Conservation (phyloP, 805 yeast species). For the Saccharomyces eubayanus region DNA sequence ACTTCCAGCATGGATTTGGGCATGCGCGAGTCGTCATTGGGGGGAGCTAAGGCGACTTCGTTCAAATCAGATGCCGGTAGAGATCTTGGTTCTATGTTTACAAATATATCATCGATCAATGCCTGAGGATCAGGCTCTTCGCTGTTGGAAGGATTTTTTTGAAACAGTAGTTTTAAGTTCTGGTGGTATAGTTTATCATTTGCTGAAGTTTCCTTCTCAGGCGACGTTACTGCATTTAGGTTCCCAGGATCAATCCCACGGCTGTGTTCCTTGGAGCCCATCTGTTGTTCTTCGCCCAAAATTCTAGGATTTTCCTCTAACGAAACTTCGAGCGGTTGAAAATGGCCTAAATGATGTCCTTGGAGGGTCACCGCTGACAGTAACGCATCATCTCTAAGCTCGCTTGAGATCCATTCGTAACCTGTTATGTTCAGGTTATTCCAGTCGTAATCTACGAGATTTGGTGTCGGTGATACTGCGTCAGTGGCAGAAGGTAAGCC, state of each 20-base stretch:
- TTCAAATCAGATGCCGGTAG: not conserved
- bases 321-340: not conserved
- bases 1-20: conserved; percentile 17
- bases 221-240: not conserved
- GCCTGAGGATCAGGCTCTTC: not conserved
- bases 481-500: not conserved
- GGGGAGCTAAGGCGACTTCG: conserved; percentile 5
- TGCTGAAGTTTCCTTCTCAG: not conserved
- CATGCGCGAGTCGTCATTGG: conserved; percentile 14
- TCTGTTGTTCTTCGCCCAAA: not conserved
- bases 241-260: not conserved
- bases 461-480: not conserved
- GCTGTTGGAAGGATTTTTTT: not conserved
- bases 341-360: conserved; percentile 9
- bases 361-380: conserved; percentile 62
- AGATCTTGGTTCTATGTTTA: not conserved
- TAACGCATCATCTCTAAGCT: conserved; percentile 61
- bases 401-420: conserved; percentile 61
- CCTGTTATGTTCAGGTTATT: not conserved
- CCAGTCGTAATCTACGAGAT: not conserved
- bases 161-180: not conserved
- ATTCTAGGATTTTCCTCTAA: not conserved
- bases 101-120: not conserved
- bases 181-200: conserved; percentile 1
- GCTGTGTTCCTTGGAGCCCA: not conserved